phyloP scores from a whole-genome alignment of 208 protist genomes.

The Wallacemonas collosoma region DNA sequence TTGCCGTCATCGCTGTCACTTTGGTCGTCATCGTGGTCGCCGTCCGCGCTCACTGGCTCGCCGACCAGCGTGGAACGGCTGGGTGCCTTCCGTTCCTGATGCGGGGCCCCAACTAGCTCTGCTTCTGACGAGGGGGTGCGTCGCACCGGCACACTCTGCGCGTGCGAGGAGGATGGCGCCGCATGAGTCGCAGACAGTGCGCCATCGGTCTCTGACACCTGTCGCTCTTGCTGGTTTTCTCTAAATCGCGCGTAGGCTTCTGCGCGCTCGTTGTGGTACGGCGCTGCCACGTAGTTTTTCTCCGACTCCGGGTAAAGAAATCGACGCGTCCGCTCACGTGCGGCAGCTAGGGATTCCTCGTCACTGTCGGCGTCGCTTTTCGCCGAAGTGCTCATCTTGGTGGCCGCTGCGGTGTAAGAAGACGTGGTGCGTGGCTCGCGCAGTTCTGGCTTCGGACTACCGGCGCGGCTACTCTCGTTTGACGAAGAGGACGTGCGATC shows the following conservation, averaged over 20 bases:
- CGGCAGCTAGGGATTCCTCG: slow-evolving; percentile 44
- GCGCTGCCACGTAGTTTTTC: slow-evolving; percentile 10
- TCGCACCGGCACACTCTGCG: too few species aligned
- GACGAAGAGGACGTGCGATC: slow-evolving; percentile 28
- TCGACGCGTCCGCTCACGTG: slow-evolving; percentile 33
- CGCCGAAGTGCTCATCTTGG: not conserved
- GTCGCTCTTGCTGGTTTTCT: not conserved
- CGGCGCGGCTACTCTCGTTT: slow-evolving; percentile 9
- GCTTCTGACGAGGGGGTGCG: too few species aligned
- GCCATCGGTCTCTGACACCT: not conserved
- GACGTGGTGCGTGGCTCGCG: not conserved
- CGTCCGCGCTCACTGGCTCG: too few species aligned
- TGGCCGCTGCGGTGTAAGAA: not conserved
- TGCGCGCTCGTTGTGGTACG: slow-evolving; percentile 25
- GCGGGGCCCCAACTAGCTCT: too few species aligned
- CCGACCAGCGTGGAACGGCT: too few species aligned
- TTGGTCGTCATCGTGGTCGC: not conserved
- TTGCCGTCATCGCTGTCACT: too few species aligned
- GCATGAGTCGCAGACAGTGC: not conserved
- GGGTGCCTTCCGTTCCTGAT: too few species aligned
- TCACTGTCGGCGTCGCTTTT: slow-evolving; percentile 36
- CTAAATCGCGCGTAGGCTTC: slow-evolving; percentile 16
- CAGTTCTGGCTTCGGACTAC: not conserved
- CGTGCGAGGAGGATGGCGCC: too few species aligned
- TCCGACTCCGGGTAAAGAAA: slow-evolving; percentile 49